Base-by-base conservation (phyloP, 306 rosid species). In the Lathyrus oleraceus region DNA sequence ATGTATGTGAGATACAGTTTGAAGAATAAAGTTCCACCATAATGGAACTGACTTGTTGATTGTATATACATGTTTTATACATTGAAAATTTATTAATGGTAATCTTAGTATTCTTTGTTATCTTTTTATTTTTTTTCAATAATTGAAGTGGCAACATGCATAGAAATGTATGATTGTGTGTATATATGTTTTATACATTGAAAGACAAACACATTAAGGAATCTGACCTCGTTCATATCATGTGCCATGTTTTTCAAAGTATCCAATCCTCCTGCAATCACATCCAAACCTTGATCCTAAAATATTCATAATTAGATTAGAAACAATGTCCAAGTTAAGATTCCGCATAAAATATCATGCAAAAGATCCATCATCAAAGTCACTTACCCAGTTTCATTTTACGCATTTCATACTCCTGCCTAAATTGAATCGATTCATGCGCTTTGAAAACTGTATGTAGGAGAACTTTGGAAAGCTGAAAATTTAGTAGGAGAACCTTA, bases 181-280 rank as follows among this genome's bases (percentile, higher is more conserved):
- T 25, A 25, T 25, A 25, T 25, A 25, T 25, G 28, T 25, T 25
- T 23, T 25, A 25, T 25, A 25, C 28, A 25, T 25, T 25, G 28
- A 74, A 67, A 61, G 40, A 76, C 11, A 25, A 77, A 27, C 64
- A 53, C 15, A 58, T 36, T 9, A 54, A 79, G 44, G 75, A 52
- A 77, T 63, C 81, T 47, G 73, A 94, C 99, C 92, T 91, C 97
- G 53, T 91, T 91, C 96, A 94, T 94, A 79, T 94, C 96, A 49
- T 79, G 84, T 43, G 99, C 97, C 99, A 94, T 94, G 81, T 89
- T 79, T 84, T 94, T 94, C 79, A 91, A 81, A 1, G 95, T 94
- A 81, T 82, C 96, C 73, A 94, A 82, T 66, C 99, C 99, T 82
- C 91, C 99, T 36, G 97, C 79, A 40, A 90, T 94, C 89, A 80